These are phyloP conservation scores for Posidonia oceanica DNA, from an alignment of 116 monocot genomes.

Conservation along the genomic window DNA sequence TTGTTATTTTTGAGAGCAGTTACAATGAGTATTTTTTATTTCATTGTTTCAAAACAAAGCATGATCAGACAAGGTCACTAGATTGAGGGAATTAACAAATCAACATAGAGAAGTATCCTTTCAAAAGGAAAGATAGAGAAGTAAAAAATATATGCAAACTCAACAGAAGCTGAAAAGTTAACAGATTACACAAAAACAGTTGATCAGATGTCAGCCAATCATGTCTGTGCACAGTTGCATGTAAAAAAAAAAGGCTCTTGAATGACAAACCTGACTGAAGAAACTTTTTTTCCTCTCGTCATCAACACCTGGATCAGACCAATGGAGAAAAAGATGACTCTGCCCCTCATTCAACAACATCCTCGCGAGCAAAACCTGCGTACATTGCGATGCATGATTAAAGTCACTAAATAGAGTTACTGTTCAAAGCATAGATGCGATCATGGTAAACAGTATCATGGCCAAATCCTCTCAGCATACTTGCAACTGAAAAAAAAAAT, in stretches of 20 bases:
- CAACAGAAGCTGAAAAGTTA: no score
- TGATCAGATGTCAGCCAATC: neutral
- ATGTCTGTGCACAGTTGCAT: neutral
- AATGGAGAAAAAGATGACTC: conserved; percentile 65
- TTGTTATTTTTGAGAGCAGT: no score
- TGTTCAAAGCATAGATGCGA: neutral
- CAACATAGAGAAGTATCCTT: no score
- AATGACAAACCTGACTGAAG: conserved; percentile 59
- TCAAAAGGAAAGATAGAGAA: no score
- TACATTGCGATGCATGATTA: neutral
- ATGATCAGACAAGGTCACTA: no score
- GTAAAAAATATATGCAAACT: no score
- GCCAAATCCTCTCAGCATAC: neutral
- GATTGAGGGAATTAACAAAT: no score
- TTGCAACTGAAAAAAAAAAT: no score
- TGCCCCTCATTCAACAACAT: conserved; percentile 64
- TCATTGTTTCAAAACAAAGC: no score
- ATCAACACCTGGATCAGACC: conserved; percentile 72
- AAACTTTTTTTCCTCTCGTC: conserved; percentile 58
- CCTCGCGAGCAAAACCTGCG: conserved; percentile 70
- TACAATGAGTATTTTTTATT: no score
- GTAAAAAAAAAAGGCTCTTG: neutral
- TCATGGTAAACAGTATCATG: neutral
- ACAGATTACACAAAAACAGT: neutral
- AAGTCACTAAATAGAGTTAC: neutral